Evolutionary conservation across 129 eudicot species (phyloP).

Genomic region (Chrysanthemum lavandulifolium): DNA sequence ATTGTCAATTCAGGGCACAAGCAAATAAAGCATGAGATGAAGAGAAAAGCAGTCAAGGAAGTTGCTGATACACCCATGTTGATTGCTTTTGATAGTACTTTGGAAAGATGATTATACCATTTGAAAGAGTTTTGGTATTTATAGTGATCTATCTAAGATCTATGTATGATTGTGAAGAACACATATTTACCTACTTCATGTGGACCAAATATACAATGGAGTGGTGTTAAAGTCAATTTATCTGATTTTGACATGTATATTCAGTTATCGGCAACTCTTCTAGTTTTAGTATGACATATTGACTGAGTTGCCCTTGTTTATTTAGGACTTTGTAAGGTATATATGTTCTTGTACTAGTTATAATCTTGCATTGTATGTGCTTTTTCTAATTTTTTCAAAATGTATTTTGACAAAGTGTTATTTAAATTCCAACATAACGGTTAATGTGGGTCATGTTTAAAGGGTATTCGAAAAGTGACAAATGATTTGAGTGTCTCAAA

Average conservation of each 20-base stretch:
- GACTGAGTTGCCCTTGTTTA: constrained; percentile 6
- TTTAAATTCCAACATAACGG: no score
- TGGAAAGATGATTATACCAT: not conserved
- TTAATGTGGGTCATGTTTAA: no score
- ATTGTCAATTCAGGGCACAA: constrained; percentile 26
- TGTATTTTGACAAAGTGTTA: no score
- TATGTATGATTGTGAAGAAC: constrained; percentile 16
- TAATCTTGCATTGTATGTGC: no score
- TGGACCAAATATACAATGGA: constrained; percentile 28
- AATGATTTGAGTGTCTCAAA: no score
- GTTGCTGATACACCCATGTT: constrained; percentile 32
- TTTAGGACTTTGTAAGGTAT: not conserved
- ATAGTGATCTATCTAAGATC: constrained; percentile 8
- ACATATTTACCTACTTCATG: constrained; percentile 41
- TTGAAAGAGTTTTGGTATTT: not conserved
- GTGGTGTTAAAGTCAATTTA: constrained; percentile 46
- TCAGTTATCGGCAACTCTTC: constrained; percentile 6
- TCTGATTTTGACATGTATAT: constrained; percentile 30
- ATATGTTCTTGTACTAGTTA: no score
- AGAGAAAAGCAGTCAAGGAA: constrained; percentile 24
- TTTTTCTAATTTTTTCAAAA: no score
- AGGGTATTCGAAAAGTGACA: no score
- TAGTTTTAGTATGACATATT: not conserved
- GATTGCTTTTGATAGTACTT: not conserved
- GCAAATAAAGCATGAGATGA: constrained; percentile 32